Base-by-base conservation (phyloP, 2,329 filamentous ascomycete species). In the Neofusicoccum umdonicola region DNA sequence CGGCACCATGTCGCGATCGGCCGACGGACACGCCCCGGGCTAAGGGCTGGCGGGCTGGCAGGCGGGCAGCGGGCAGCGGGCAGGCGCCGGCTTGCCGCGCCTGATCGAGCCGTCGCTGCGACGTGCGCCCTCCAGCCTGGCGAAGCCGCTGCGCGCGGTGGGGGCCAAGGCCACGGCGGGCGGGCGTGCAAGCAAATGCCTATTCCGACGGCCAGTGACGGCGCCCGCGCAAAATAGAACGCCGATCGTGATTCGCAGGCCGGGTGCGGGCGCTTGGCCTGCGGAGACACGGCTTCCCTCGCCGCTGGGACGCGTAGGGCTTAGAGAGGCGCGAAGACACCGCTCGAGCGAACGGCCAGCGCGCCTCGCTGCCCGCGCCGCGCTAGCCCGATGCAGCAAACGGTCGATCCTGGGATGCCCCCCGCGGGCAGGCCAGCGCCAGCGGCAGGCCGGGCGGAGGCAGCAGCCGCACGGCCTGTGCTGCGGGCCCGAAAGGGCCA, bases 1-100 rank as follows among this genome's bases (percentile, higher is more conserved):
- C 44, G 63, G 63, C 63, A 52, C 27, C 63, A 60, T 64, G 52
- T 39, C 60, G 63, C 63, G 63, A 63, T 60, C 63, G 63, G 52
- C 52, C 52, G 63, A 64, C 41, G 48, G 22, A 45, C 35, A 35
- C 11, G 41, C 47, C 37, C 54, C 31, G n/a, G 61, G 45, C 63
- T 60, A 27, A 39, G 50, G 31, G 41, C 35, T 58, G 17, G n/a
- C 27, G 3, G 27, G 4, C 27, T 7, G 27, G 27, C 27, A 31
- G 27, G 4, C 27, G 4, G 27, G 27, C 27, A 31, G 4, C 27
- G 4, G 27, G 5, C 27, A 31, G 6, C 27, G 27, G 4, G 22
- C 22, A 19, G 19, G 50, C 34, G 19, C 45, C 48, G 48, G 37
- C 31, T 22, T 62, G 34, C 48, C 48, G 48, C 22, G 39, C 61